Conservation (phyloP, 257 asterid genomes). For the Thymus quinquecostatus region DNA sequence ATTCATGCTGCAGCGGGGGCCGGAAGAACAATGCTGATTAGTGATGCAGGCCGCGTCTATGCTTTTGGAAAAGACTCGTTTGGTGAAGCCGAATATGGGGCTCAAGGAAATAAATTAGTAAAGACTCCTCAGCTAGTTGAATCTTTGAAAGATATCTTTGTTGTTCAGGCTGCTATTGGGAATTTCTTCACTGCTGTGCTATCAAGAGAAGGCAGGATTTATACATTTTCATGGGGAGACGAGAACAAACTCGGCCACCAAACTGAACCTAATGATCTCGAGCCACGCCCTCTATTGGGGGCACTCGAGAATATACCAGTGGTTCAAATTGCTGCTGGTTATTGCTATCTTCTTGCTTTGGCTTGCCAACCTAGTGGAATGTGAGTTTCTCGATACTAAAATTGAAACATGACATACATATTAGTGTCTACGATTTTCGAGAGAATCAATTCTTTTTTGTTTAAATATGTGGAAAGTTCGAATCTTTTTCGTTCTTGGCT, state of each 20-base stretch:
- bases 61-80: constrained; percentile 91
- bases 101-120: constrained; percentile 66
- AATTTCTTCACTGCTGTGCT: constrained; percentile 95
- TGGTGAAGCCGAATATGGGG: constrained; percentile 87
- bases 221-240: constrained; percentile 98
- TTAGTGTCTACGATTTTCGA: neutral
- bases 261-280: constrained; percentile 76
- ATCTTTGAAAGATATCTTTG: constrained; percentile 88
- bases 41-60: constrained; percentile 82
- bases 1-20: constrained; percentile 97
- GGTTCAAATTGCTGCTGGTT: constrained; percentile 98
- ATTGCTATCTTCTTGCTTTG: constrained; percentile 97
- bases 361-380: constrained; percentile 96
- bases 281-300: constrained; percentile 85
- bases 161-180: constrained; percentile 96
- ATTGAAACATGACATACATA: constrained; percentile 3
- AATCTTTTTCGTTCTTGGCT: neutral
- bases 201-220: constrained; percentile 90
- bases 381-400: constrained; percentile 50
- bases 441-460: neutral
- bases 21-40: constrained; percentile 86
- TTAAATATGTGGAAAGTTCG: neutral
- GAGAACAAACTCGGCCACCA: constrained; percentile 92
- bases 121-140: constrained; percentile 83
- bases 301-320: constrained; percentile 83